Base-by-base conservation (phyloP, 345 rosid species). In the Hibiscus syriacus region DNA sequence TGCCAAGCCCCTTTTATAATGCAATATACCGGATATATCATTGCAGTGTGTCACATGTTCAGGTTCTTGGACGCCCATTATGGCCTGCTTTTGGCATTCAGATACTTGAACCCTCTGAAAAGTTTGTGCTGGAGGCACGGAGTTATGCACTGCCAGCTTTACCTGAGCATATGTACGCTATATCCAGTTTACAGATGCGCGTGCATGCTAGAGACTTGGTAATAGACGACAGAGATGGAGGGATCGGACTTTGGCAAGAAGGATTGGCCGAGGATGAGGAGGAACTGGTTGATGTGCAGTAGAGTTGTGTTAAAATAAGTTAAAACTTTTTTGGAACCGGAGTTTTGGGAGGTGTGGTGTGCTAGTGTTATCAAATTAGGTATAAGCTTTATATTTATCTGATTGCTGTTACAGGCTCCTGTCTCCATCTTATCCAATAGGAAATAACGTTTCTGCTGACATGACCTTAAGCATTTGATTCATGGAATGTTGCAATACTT, bases 21-120 rank as follows among this genome's bases (percentile, higher is more conserved):
- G 66, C 67, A 19, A 27, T 38, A 68, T 55, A 34, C 14, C 0
- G 66, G 74, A 0, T 26, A 0, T 26, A 11, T 52, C 62, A 12
- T 72, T 84, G 83, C 90, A 94, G 99, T n/a, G 77, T 94, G 29
- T 73, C 86, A 6, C 87, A 86, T 59, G 95, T 91, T 45, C 76
- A 82, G 74, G 88, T 79, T 54, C 16, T 76, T 34, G 99, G 99
- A 66, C 81, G 86, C 23, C 80, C 90, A 2, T 64, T 91, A 48
- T 81, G 76, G 32, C 82, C 86, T 57, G 73, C 82, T 34, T 84
- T 94, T 71, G 71, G 73, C 14, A 70, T 78, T 48, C 80, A 76
- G 70, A 75, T 73, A 2, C 64, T 71, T 20, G 84, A 84, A 68
- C 89, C 84, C 9, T 60, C 81, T 0, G 90, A 83, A 34, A 82